Percentiles rank a stretch among this genome's conserved stretches.
Evolutionary conservation across 495 filamentous ascomycete species (phyloP).

Genomic region (Tuber indicum): DNA sequence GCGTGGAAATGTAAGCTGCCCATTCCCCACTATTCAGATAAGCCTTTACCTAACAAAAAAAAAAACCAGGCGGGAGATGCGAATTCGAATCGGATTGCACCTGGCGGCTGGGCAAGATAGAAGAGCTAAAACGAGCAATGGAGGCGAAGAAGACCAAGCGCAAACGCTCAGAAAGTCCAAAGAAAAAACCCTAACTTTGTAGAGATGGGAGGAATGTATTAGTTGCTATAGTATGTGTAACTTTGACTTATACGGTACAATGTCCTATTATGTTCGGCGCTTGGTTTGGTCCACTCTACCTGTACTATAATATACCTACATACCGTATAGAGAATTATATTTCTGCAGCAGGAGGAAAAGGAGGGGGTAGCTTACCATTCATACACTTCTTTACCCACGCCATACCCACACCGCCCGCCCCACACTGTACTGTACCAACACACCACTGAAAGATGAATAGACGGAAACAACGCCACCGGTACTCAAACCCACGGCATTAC

Average conservation of each 20-base stretch:
- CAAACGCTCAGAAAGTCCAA: neutral
- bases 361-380: neutral
- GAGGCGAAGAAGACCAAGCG: constrained; percentile 66
- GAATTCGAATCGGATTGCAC: constrained; percentile 53
- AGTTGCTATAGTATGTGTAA: neutral
- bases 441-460: too few species aligned
- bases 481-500: neutral
- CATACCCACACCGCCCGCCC: constrained; percentile 5
- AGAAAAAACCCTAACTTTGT: neutral
- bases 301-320: neutral
- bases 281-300: neutral
- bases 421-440: constrained; percentile 1
- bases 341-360: neutral
- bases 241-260: neutral
- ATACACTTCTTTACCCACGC: neutral
- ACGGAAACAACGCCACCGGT: neutral
- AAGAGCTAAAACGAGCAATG: constrained; percentile 61
- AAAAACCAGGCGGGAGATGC: constrained; percentile 42
- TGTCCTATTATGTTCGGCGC: neutral
- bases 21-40: constrained; percentile 33
- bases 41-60: constrained; percentile 18
- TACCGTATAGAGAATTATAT: neutral
- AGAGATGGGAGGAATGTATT: neutral
- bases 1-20: constrained; percentile 73
- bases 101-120: constrained; percentile 51